Conservation (phyloP, 306 rosid genomes). For the Alnus glutinosa region DNA sequence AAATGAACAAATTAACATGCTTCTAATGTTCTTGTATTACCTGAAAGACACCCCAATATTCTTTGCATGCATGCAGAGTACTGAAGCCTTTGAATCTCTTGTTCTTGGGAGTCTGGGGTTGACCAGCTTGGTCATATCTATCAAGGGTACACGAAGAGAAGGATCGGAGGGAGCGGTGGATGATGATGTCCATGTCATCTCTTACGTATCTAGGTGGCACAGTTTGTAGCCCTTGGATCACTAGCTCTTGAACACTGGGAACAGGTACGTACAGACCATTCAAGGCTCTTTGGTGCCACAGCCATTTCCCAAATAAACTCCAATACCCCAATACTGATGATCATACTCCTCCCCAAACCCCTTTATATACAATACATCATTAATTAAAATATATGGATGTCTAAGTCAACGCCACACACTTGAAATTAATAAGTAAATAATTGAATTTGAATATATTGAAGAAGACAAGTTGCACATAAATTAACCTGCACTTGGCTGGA, state of each 20-base stretch:
- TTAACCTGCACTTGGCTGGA: too few relatives aligned
- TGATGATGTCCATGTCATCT: conserved; percentile 22
- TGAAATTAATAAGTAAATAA: too few relatives aligned
- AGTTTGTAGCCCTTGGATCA: conserved; percentile 21
- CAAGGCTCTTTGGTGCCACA: conserved; percentile 14
- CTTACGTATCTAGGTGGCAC: conserved; percentile 44
- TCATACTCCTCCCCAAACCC: not conserved
- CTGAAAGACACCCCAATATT: conserved; percentile 51
- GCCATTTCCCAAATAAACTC: conserved; percentile 14
- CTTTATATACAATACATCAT: too few relatives aligned
- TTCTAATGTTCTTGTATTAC: conserved; percentile 5
- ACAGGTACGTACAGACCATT: conserved; percentile 37
- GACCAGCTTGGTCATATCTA: conserved; percentile 42
- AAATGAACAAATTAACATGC: not conserved
- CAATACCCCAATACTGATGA: too few relatives aligned
- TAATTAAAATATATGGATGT: too few relatives aligned
- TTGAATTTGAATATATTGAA: too few relatives aligned
- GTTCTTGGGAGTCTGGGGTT: conserved; percentile 24
- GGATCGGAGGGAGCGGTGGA: conserved; percentile 34
- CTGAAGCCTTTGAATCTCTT: conserved; percentile 45
- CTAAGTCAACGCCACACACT: too few relatives aligned
- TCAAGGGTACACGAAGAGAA: conserved; percentile 34
- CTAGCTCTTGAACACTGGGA: conserved; percentile 52
- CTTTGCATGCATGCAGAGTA: conserved; percentile 47
- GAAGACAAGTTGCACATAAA: too few relatives aligned